phyloP scores from a whole-genome alignment of 306 rosid genomes.

The Glycine latifolia region DNA sequence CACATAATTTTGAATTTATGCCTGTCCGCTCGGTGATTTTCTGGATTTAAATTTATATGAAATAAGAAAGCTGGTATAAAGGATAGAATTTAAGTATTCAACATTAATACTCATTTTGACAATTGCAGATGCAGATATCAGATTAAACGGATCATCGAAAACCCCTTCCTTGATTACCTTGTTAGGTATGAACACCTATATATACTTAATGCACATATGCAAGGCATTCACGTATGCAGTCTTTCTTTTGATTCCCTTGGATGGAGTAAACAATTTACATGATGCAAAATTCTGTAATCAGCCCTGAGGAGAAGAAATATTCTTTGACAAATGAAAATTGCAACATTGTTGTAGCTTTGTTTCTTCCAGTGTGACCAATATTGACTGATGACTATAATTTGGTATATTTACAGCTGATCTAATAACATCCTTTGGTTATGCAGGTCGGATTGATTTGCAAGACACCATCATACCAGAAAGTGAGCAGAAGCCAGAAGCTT shows the following conservation, averaged over 20 bases:
- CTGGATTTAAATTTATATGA: background rate
- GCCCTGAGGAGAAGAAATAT: constrained; percentile 11
- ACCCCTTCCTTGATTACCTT: constrained; percentile 83
- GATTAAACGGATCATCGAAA: constrained; percentile 63
- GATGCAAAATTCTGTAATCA: background rate
- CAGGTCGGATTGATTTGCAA: constrained; percentile 91
- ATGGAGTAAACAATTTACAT: constrained; percentile 12
- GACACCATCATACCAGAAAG: constrained; percentile 72
- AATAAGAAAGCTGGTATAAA: constrained; percentile 19
- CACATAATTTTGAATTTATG: constrained; percentile 13
- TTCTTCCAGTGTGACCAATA: constrained; percentile 13
- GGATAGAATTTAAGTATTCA: background rate
- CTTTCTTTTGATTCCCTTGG: constrained; percentile 16
- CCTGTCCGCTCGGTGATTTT: constrained; percentile 2
- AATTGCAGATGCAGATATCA: constrained; percentile 70
- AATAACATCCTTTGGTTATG: constrained; percentile 29
- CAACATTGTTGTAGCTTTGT: constrained; percentile 22
- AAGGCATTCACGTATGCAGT: constrained; percentile 21
- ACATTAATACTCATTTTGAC: constrained; percentile 5
- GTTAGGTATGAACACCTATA: constrained; percentile 70
- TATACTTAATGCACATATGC: constrained; percentile 24
- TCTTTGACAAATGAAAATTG: constrained; percentile 5
- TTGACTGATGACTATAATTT: constrained; percentile 22
- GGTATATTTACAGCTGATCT: background rate
- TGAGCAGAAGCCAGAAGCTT: constrained; percentile 72